Conservation (phyloP, 169 alveolate genomes). For the Eimeria acervulina region DNA sequence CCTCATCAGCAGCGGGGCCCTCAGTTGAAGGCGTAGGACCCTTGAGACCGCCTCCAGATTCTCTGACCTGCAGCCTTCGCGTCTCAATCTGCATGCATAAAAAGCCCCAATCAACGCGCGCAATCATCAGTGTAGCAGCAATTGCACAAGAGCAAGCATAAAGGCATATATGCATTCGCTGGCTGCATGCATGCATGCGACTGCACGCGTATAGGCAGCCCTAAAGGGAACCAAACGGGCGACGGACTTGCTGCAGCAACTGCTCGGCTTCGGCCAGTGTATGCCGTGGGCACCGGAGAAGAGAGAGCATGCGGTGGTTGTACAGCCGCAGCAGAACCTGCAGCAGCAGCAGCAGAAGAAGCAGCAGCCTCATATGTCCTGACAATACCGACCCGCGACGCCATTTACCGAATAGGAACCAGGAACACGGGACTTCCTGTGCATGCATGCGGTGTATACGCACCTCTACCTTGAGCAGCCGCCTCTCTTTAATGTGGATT, state of each 20-base stretch:
- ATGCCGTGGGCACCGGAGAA: slow-evolving; percentile 82
- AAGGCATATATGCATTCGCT: neutral
- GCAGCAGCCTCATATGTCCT: slow-evolving; percentile 1
- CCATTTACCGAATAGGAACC: neutral
- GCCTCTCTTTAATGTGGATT: slow-evolving; percentile 64
- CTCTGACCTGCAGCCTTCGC: slow-evolving; percentile 62
- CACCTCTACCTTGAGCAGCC: slow-evolving; percentile 67
- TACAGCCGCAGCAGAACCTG: slow-evolving; percentile 71
- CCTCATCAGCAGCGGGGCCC: slow-evolving; percentile 33
- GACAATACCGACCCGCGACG: neutral
- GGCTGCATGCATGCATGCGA: slow-evolving; percentile 5
- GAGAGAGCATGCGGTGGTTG: slow-evolving; percentile 83
- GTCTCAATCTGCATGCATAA: slow-evolving; percentile 67
- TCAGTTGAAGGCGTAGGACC: slow-evolving; percentile 9
- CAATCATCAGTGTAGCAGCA: neutral
- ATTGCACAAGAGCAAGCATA: neutral
- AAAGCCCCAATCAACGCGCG: neutral
- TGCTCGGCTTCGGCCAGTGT: slow-evolving; percentile 72
- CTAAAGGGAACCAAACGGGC: neutral
- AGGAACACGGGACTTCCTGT: neutral
- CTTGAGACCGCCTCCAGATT: slow-evolving; percentile 43
- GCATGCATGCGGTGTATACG: neutral
- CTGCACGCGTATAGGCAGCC: neutral
- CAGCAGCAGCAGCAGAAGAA: slow-evolving; percentile 10
- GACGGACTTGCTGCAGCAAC: slow-evolving; percentile 74